A percentile compares a stretch with the other conserved stretches of the same genome.
Conservation (phyloP, 306 rosid genomes). For the Prunus mira region DNA sequence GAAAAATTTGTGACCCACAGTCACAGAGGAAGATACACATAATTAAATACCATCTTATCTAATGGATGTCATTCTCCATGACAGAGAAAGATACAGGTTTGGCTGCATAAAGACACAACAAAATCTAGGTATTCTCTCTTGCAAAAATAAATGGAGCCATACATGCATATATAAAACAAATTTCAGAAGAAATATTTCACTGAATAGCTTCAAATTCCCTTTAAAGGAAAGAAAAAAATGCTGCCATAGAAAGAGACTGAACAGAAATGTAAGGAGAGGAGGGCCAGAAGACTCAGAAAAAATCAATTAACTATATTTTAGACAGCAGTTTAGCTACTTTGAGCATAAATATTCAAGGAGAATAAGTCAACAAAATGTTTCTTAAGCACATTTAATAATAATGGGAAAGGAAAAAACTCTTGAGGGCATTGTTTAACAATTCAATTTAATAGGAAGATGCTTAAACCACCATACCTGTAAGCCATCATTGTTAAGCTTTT, state of each 20-base stretch:
- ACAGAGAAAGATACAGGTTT: background rate
- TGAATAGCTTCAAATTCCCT: background rate
- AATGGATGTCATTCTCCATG: background rate
- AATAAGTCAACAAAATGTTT: background rate
- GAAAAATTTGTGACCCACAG: background rate
- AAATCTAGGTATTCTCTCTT: background rate
- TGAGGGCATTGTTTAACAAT: constrained; percentile 2
- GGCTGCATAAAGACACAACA: background rate
- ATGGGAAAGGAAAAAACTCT: background rate
- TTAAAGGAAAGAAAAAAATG: too few relatives aligned
- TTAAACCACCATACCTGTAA: constrained; percentile 55
- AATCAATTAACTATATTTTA: background rate
- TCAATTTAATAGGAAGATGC: constrained; percentile 11
- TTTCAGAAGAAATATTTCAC: background rate
- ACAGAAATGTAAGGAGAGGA: background rate
- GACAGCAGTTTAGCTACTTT: background rate
- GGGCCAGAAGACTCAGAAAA: background rate
- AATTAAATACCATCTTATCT: background rate
- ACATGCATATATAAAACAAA: background rate
- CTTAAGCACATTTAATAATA: background rate
- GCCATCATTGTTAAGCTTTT: constrained; percentile 66
- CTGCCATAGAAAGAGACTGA: background rate
- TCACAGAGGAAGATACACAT: too few relatives aligned
- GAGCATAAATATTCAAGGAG: background rate
- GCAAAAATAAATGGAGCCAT: background rate